phyloP scores from a whole-genome alignment of 2,329 filamentous ascomycete genomes.

The Tolypocladium inflatum region DNA sequence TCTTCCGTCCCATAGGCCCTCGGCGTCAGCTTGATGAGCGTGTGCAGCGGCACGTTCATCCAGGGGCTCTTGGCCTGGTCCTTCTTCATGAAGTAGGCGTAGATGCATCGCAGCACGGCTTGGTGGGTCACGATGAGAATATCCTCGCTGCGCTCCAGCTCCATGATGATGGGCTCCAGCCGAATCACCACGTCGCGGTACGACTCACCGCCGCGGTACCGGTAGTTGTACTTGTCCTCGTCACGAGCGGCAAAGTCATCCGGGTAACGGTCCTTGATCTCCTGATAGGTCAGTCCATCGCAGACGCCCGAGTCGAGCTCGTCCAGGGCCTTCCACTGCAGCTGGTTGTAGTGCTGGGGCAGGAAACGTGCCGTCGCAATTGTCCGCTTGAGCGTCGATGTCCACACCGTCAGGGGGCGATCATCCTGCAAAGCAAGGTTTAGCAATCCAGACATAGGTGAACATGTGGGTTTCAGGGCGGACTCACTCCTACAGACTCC shows the following conservation, averaged over 20 bases:
- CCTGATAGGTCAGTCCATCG: constrained; percentile 90
- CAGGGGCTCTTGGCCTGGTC: constrained; percentile 87
- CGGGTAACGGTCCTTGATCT: constrained; percentile 84
- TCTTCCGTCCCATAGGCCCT: constrained; percentile 91
- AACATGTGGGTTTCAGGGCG: neutral
- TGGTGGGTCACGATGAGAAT: constrained; percentile 98
- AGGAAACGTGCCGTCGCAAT: constrained; percentile 86
- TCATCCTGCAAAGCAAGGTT: constrained; percentile 35
- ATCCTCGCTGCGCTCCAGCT: constrained; percentile 90
- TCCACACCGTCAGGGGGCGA: constrained; percentile 53
- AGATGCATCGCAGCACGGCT: constrained; percentile 92
- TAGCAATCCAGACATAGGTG: neutral
- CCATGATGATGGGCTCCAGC: constrained; percentile 98
- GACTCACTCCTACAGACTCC: constrained; percentile 72
- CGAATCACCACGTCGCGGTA: constrained; percentile 96
- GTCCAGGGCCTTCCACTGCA: constrained; percentile 97
- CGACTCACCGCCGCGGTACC: constrained; percentile 91
- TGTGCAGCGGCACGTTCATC: constrained; percentile 98
- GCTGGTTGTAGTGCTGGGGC: constrained; percentile 73
- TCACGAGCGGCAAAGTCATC: constrained; percentile 94
- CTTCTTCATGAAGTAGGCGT: constrained; percentile 98
- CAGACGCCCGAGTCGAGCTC: constrained; percentile 95
- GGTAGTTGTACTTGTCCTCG: constrained; percentile 99
- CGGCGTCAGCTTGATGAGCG: constrained; percentile 91
- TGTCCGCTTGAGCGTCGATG: constrained; percentile 63